Percentiles rank a stretch among this genome's conserved stretches.
These are phyloP conservation scores for Adansonia madagascariensis DNA, from an alignment of 441 rosid genomes.

Conservation along the genomic window DNA sequence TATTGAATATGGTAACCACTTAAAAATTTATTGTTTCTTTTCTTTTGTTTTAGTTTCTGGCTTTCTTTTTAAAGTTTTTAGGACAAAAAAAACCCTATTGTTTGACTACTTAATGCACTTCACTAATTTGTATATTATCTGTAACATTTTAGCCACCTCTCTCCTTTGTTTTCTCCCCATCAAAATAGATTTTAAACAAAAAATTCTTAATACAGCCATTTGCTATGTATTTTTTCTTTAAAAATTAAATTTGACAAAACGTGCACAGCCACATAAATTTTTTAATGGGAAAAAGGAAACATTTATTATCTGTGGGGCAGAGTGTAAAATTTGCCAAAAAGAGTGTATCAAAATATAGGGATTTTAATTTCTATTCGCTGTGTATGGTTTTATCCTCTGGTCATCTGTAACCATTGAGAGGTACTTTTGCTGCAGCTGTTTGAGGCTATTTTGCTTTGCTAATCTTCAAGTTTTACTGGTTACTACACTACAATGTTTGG, in stretches of 20 bases:
- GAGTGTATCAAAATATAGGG: background rate
- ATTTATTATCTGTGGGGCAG: background rate
- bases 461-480: background rate
- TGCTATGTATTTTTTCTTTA: background rate
- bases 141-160: constrained; percentile 13
- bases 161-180: background rate
- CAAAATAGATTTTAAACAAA: background rate
- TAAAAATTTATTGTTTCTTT: background rate
- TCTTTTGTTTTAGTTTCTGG: background rate
- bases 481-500: background rate
- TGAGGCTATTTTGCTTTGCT: constrained; percentile 2
- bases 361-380: background rate
- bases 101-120: background rate
- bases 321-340: background rate
- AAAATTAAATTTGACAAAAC: constrained; percentile 2
- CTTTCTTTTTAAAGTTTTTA: background rate
- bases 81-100: background rate
- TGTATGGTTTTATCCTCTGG: constrained; percentile 2
- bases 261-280: background rate
- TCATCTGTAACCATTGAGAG: constrained; percentile 12
- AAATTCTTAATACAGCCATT: constrained; percentile 3
- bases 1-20: background rate
- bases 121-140: background rate
- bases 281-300: background rate
- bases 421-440: background rate